Evolutionary conservation across 306 rosid genomes (phyloP).

Genomic region (Purshia tridentata): DNA sequence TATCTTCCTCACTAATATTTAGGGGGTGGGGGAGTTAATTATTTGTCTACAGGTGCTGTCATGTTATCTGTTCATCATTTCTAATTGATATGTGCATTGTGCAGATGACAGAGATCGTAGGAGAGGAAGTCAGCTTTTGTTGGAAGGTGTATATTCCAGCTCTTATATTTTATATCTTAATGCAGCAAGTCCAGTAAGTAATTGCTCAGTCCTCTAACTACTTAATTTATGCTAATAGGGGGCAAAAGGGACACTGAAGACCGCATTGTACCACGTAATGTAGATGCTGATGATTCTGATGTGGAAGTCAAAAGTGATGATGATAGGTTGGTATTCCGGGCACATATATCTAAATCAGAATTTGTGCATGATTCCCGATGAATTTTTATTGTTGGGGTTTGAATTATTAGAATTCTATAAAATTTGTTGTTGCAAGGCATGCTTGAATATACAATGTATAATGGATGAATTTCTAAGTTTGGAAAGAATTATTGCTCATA

Average conservation of each 20-base stretch:
- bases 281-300: constrained; percentile 97
- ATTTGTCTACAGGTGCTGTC: background rate
- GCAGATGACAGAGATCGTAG: constrained; percentile 93
- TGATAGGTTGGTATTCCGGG: constrained; percentile 60
- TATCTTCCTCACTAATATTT: background rate
- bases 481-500: background rate
- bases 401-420: background rate
- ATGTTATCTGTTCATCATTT: background rate
- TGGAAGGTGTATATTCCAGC: constrained; percentile 60
- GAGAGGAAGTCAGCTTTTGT: constrained; percentile 61
- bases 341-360: background rate
- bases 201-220: background rate
- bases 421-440: background rate
- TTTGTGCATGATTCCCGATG: background rate
- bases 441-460: background rate
- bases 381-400: background rate
- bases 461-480: background rate
- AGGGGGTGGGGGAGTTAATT: background rate
- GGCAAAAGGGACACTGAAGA: constrained; percentile 73
- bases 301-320: constrained; percentile 83
- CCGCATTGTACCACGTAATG: constrained; percentile 69
- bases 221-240: constrained; percentile 41
- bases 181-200: background rate
- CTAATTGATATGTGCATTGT: constrained; percentile 26
- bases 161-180: constrained; percentile 15